Percentiles rank a stretch among this genome's conserved stretches.
These are phyloP conservation scores for Yarrowia keelungensis DNA, from an alignment of 805 yeast species.

Conservation along the genomic window DNA sequence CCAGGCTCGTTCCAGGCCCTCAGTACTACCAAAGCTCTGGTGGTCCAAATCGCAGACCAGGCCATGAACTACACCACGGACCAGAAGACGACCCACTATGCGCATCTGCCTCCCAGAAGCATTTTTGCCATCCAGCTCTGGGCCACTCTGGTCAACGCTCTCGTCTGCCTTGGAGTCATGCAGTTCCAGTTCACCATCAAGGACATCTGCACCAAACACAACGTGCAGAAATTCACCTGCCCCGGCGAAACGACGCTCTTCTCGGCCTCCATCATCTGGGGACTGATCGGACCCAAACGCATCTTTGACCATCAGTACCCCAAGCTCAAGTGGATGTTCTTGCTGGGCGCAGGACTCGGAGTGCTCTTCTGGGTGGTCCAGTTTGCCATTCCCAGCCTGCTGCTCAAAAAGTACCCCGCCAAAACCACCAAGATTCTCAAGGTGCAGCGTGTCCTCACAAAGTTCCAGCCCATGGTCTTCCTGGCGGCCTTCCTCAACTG, in stretches of 20 bases:
- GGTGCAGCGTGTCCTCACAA: background rate
- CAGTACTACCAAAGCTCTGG: constrained; percentile 41
- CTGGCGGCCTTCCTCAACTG: background rate
- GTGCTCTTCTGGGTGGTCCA: constrained; percentile 3
- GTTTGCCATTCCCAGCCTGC: background rate
- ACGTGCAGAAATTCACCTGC: background rate
- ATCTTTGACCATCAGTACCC: constrained; percentile 15
- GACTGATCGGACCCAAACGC: constrained; percentile 7
- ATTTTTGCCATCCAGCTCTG: constrained; percentile 8
- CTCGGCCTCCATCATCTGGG: constrained; percentile 12
- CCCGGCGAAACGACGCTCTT: constrained; percentile 1
- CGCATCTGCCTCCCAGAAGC: constrained; percentile 62
- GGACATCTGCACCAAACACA: constrained; percentile 3
- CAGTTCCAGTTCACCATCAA: constrained; percentile 6
- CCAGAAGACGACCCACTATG: constrained; percentile 66
- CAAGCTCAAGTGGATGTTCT: constrained; percentile 4
- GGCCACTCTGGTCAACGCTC: constrained; percentile 17
- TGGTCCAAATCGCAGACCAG: constrained; percentile 50
- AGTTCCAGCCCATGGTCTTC: constrained; percentile 1
- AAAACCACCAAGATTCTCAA: background rate
- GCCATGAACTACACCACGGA: constrained; percentile 62
- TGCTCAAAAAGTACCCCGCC: constrained; percentile 1
- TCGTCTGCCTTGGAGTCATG: background rate
- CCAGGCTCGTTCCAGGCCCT: constrained; percentile 20
- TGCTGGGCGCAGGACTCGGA: constrained; percentile 2